phyloP scores from a whole-genome alignment of 1,284 basidiomycete genomes.

The Papiliotrema fonsecae region DNA sequence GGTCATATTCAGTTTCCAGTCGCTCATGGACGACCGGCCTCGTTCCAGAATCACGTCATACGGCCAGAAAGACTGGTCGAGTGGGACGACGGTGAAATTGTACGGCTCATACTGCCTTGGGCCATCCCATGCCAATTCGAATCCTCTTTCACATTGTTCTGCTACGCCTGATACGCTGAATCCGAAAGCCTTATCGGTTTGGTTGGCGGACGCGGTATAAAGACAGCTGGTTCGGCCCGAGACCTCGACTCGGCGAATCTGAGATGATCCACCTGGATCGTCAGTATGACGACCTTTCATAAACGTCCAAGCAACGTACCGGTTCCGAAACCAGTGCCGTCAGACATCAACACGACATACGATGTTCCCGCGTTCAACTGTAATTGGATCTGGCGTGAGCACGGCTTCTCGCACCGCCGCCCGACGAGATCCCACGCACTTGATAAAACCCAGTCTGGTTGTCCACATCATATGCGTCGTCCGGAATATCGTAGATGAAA shows the following conservation, averaged over 20 bases:
- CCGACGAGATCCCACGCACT: too few relatives aligned
- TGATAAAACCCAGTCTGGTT: too few relatives aligned
- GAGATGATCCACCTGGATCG: slow-evolving; percentile 56
- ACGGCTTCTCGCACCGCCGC: too few relatives aligned
- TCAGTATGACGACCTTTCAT: slow-evolving; percentile 60
- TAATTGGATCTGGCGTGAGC: slow-evolving; percentile 14
- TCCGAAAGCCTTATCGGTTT: slow-evolving; percentile 23
- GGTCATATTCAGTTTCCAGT: slow-evolving; percentile 32
- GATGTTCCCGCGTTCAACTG: slow-evolving; percentile 15
- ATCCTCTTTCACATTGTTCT: slow-evolving; percentile 26
- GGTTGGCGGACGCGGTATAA: slow-evolving; percentile 15
- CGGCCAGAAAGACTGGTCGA: slow-evolving; percentile 26
- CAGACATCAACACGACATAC: slow-evolving; percentile 30
- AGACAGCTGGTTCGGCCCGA: slow-evolving; percentile 22
- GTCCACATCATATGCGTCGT: slow-evolving; percentile 17
- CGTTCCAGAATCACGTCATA: slow-evolving; percentile 26
- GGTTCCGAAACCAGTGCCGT: slow-evolving; percentile 19
- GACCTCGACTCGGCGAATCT: slow-evolving; percentile 18
- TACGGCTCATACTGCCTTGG: slow-evolving; percentile 24
- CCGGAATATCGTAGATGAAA: slow-evolving; percentile 30
- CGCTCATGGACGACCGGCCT: slow-evolving; percentile 12
- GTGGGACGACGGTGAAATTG: slow-evolving; percentile 29
- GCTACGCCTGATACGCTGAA: slow-evolving; percentile 27
- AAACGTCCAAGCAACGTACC: slow-evolving; percentile 54
- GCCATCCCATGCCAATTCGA: slow-evolving; percentile 27